These are phyloP conservation scores for Glycyrrhiza uralensis DNA, from an alignment of 306 rosid species.

Conservation along the genomic window DNA sequence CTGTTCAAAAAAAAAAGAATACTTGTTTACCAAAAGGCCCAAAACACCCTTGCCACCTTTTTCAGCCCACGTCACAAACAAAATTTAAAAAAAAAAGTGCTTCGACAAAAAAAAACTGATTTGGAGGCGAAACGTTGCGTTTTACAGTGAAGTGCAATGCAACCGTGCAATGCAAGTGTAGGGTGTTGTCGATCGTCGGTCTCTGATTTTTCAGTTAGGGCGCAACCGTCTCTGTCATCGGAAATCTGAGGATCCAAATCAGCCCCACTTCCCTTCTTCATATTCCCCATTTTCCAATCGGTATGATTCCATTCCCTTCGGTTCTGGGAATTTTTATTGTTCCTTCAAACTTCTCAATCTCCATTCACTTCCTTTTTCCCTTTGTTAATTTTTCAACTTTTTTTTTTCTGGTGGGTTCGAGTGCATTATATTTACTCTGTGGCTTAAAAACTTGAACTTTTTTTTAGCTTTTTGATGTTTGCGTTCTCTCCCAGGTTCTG, in stretches of 20 bases:
- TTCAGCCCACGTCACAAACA: not conserved
- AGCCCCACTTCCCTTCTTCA: not conserved
- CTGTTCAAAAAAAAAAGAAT: not conserved
- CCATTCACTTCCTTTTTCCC: not conserved
- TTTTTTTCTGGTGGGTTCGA: not conserved
- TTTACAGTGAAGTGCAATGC: not conserved
- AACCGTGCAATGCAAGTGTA: not conserved
- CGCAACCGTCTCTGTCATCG: not conserved
- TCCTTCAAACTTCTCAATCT: not conserved
- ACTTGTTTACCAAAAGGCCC: not conserved
- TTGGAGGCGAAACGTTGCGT: constrained; percentile 12
- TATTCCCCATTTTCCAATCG: constrained; percentile 13
- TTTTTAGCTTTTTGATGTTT: constrained; percentile 10
- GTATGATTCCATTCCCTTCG: constrained; percentile 11
- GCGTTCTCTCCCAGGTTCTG: not conserved
- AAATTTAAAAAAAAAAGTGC: not conserved
- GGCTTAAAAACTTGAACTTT: not conserved
- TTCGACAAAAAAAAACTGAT: not conserved
- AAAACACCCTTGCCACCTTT: not conserved
- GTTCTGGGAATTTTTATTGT: not conserved
- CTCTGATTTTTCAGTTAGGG: constrained; percentile 23
- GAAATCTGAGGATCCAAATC: constrained; percentile 16
- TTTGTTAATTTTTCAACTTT: not conserved
- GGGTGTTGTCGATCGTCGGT: not conserved
- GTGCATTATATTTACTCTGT: not conserved